phyloP scores from a whole-genome alignment of 495 filamentous ascomycete species.

The Aspergillus saccharolyticus region DNA sequence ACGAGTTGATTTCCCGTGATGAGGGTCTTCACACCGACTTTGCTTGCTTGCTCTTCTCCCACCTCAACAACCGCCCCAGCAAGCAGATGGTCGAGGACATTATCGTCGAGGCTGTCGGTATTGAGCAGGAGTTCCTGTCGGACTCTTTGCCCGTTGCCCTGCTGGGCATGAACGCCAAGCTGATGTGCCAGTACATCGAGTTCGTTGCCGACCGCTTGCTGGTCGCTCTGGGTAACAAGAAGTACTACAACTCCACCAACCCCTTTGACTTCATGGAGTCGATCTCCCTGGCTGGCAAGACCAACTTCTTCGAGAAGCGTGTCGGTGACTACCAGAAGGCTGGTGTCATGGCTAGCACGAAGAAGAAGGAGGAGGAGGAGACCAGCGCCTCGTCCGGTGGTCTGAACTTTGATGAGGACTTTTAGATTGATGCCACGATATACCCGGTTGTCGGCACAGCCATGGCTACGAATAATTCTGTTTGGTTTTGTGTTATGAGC shows the following conservation, averaged over 20 bases:
- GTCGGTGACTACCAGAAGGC: slow-evolving; percentile 99
- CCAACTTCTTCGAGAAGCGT: slow-evolving; percentile 99
- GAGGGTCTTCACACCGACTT: slow-evolving; percentile 99
- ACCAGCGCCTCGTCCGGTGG: slow-evolving; percentile 61
- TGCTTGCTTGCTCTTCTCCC: slow-evolving; percentile 92
- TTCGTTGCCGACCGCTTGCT: slow-evolving; percentile 96
- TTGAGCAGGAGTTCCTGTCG: slow-evolving; percentile 97
- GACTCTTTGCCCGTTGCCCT: slow-evolving; percentile 88
- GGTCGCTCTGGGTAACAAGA: slow-evolving; percentile 84
- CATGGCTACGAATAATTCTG: slow-evolving; percentile 16
- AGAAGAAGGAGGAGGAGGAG: slow-evolving; percentile 65
- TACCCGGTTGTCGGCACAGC: slow-evolving; percentile 22
- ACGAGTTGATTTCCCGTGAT: slow-evolving; percentile 98
- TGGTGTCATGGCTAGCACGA: slow-evolving; percentile 92
- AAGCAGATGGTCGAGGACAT: slow-evolving; percentile 76
- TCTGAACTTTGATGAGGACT: slow-evolving; percentile 95
- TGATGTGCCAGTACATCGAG: slow-evolving; percentile 99
- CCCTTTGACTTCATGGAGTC: slow-evolving; percentile 99
- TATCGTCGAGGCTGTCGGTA: slow-evolving; percentile 87
- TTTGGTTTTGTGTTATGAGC: slow-evolving; percentile 23
- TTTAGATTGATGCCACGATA: slow-evolving; percentile 50
- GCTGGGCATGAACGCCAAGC: slow-evolving; percentile 92
- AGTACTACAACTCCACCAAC: slow-evolving; percentile 87
- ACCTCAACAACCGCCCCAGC: slow-evolving; percentile 84
- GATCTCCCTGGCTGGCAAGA: slow-evolving; percentile 97